These are phyloP conservation scores for Neurospora sp. DNA, from an alignment of 2,329 filamentous ascomycete genomes.

Conservation along the genomic window DNA sequence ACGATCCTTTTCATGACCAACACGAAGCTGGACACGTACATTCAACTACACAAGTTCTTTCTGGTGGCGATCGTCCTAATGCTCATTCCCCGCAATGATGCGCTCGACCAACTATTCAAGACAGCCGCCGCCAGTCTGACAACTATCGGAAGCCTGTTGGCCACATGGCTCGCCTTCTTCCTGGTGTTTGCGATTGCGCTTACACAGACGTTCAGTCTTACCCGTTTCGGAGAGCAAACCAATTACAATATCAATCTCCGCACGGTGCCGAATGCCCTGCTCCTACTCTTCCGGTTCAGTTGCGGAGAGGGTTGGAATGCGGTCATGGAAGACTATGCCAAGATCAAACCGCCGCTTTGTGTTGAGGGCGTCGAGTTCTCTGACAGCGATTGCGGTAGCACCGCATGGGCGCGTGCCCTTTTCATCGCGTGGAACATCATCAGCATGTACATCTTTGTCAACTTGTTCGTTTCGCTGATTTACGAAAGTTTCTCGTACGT, in stretches of 20 bases:
- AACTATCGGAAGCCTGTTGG: conserved; percentile 81
- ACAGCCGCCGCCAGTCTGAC: conserved; percentile 90
- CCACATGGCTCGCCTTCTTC: conserved; percentile 96
- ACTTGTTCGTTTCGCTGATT: conserved; percentile 94
- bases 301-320: conserved; percentile 94
- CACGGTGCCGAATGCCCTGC: conserved; percentile 85
- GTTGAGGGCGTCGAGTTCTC: conserved; percentile 65
- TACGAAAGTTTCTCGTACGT: conserved; percentile 99
- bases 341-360: conserved; percentile 70
- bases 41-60: conserved; percentile 86
- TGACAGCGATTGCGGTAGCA: conserved; percentile 85
- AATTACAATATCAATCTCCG: conserved; percentile 81
- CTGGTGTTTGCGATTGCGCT: conserved; percentile 92
- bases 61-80: conserved; percentile 82
- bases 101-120: conserved; percentile 96
- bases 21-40: conserved; percentile 51
- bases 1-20: conserved; percentile 65
- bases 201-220: conserved; percentile 92
- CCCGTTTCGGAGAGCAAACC: conserved; percentile 68
- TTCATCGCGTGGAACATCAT: conserved; percentile 98
- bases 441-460: conserved; percentile 99
- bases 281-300: conserved; percentile 87
- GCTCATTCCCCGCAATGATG: conserved; percentile 91
- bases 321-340: conserved; percentile 91
- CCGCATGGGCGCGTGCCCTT: conserved; percentile 74